Evolutionary conservation across 1,284 basidiomycete genomes (phyloP).

Genomic region (Ustilago shanxiensis): DNA sequence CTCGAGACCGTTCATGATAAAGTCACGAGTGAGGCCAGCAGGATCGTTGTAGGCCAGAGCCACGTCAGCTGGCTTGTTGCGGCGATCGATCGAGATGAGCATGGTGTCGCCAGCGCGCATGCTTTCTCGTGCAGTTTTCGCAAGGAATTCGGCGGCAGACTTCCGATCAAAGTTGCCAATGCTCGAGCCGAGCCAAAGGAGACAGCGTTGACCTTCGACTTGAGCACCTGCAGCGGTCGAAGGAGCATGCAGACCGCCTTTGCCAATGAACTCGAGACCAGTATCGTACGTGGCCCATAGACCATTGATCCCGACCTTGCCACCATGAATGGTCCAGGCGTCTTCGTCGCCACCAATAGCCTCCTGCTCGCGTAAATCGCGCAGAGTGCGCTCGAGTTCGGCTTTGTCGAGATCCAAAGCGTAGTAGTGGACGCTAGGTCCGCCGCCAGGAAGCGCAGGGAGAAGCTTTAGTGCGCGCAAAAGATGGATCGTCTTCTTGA

Average conservation of each 20-base stretch:
- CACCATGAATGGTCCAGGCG: conserved; percentile 57
- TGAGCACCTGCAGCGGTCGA: conserved; percentile 39
- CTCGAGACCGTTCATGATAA: conserved; percentile 91
- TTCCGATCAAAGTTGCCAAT: conserved; percentile 90
- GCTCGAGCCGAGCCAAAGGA: conserved; percentile 94
- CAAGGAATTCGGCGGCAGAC: conserved; percentile 80
- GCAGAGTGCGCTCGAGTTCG: conserved; percentile 85
- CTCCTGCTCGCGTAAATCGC: conserved; percentile 74
- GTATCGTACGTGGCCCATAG: conserved; percentile 91
- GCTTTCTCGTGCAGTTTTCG: conserved; percentile 75
- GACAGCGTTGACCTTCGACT: conserved; percentile 48
- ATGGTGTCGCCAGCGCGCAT: conserved; percentile 78
- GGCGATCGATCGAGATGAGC: conserved; percentile 85
- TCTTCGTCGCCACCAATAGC: conserved; percentile 74
- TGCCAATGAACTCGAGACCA: conserved; percentile 75
- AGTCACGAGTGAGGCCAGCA: conserved; percentile 80
- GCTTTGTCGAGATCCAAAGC: conserved; percentile 90
- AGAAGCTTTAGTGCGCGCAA: conserved; percentile 78
- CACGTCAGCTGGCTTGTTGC: conserved; percentile 78
- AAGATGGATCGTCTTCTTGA: conserved; percentile 80
- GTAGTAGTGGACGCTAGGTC: conserved; percentile 83
- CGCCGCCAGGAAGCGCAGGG: conserved; percentile 55
- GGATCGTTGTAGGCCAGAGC: conserved; percentile 75
- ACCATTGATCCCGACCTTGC: conserved; percentile 72
- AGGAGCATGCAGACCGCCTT: conserved; percentile 70